Evolutionary conservation across 1,284 basidiomycete species (phyloP).

Genomic region (Laetiporus sulphureus): DNA sequence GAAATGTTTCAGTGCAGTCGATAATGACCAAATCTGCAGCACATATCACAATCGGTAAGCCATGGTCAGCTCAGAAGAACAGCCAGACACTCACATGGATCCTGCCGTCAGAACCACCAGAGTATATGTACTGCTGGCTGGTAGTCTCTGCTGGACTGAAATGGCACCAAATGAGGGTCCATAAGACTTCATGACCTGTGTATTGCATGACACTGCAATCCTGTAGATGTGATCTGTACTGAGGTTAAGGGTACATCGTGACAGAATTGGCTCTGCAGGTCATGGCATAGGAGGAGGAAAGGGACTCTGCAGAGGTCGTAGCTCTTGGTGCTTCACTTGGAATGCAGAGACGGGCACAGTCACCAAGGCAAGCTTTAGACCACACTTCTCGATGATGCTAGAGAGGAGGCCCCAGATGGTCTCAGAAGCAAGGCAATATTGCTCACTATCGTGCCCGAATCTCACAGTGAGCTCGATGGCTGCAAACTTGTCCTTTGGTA

Average conservation of each 20-base stretch:
- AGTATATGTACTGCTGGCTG: constrained; percentile 90
- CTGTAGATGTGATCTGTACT: constrained; percentile 60
- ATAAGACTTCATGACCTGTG: constrained; percentile 86
- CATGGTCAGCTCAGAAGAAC: no score
- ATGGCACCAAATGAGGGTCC: constrained; percentile 93
- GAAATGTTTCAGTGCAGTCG: constrained; percentile 70
- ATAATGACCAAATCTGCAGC: constrained; percentile 94
- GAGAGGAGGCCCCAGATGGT: constrained; percentile 40
- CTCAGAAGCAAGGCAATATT: constrained; percentile 41
- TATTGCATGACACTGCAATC: constrained; percentile 97
- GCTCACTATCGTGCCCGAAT: constrained; percentile 44
- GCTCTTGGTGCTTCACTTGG: constrained; percentile 25
- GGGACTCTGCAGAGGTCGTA: constrained; percentile 44
- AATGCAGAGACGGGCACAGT: constrained; percentile 30
- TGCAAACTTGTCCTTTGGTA: constrained; percentile 51
- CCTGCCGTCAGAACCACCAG: constrained; percentile 78
- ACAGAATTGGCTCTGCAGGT: constrained; percentile 44
- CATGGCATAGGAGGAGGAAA: constrained; percentile 41
- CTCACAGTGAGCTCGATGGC: constrained; percentile 37
- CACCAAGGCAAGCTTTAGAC: constrained; percentile 47
- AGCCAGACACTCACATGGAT: constrained; percentile 52
- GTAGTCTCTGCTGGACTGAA: constrained; percentile 92
- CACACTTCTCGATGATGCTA: constrained; percentile 29
- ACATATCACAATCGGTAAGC: no score
- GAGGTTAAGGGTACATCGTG: constrained; percentile 65